phyloP scores from a whole-genome alignment of 2,329 filamentous ascomycete species.

The Endothia cerciana region DNA sequence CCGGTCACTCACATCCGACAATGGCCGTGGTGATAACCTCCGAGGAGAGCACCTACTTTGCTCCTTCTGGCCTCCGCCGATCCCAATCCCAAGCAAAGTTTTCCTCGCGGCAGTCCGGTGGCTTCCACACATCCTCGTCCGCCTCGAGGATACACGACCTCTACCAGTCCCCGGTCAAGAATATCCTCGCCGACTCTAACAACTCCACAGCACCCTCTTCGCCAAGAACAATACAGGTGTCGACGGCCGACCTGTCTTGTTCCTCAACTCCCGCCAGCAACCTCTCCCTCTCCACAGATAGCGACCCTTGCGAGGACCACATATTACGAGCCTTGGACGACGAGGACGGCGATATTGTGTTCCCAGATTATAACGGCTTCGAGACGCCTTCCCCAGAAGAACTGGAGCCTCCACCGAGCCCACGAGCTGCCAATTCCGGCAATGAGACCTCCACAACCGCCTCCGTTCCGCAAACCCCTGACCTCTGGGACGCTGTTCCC shows the following conservation, averaged over 20 bases:
- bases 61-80: conserved; percentile 56
- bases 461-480: conserved; percentile 62
- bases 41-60: conserved; percentile 62
- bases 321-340: conserved; percentile 44
- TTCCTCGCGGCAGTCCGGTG: conserved; percentile 43
- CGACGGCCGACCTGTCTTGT: conserved; percentile 60
- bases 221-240: conserved; percentile 54
- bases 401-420: conserved; percentile 55
- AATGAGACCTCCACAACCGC: conserved; percentile 54
- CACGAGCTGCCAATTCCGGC: conserved; percentile 54
- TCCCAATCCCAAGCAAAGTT: conserved; percentile 66
- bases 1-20: conserved; percentile 31
- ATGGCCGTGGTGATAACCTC: conserved; percentile 63
- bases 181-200: conserved; percentile 49
- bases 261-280: conserved; percentile 67
- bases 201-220: conserved; percentile 61
- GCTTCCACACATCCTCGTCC: conserved; percentile 51
- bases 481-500: conserved; percentile 46
- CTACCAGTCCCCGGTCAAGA: conserved; percentile 49
- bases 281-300: conserved; percentile 55
- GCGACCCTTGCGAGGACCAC: conserved; percentile 56
- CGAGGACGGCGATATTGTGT: conserved; percentile 45
- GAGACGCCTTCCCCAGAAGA: conserved; percentile 45
- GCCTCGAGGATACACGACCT: conserved; percentile 51
- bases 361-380: conserved; percentile 27